Evolutionary conservation across 75 land plant genomes (phyloP).

Genomic region (Selaginella tamariscina): DNA sequence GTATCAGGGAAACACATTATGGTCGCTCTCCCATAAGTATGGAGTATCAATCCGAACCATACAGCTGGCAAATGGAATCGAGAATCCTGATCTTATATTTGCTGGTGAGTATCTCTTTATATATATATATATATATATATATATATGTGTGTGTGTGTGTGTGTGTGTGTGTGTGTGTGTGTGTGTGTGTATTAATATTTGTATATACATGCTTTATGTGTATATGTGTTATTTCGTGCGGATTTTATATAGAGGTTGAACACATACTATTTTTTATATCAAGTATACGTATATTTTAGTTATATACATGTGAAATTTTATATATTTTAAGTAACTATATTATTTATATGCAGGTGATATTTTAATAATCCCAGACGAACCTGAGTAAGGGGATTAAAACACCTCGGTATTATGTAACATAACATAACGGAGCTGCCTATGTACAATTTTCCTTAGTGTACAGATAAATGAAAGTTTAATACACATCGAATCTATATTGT

Average conservation of each 20-base stretch:
- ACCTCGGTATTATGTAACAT: neutral
- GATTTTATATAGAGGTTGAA: too few relatives aligned
- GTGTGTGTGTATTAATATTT: too few relatives aligned
- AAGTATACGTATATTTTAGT: too few relatives aligned
- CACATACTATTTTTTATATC: neutral
- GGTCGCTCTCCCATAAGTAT: conserved; percentile 20
- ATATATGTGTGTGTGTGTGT: too few relatives aligned
- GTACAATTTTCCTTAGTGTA: too few relatives aligned
- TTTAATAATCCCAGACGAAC: conserved; percentile 2
- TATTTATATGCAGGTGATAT: conserved; percentile 9
- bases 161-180: too few relatives aligned
- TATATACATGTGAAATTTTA: too few relatives aligned
- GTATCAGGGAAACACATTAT: conserved; percentile 31
- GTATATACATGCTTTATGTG: too few relatives aligned
- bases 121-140: neutral
- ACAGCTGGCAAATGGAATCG: conserved; percentile 29
- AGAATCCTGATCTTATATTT: conserved; percentile 21
- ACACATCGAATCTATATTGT: too few relatives aligned
- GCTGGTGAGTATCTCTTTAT: conserved; percentile 15
- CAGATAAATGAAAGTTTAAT: too few relatives aligned
- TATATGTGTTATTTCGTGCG: too few relatives aligned
- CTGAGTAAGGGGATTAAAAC: neutral
- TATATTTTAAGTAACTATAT: neutral
- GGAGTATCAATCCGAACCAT: conserved; percentile 16
- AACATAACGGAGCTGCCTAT: too few relatives aligned